Evolutionary conservation across 2,329 filamentous ascomycete species (phyloP).

Genomic region (Cytospora paraplurivora): DNA sequence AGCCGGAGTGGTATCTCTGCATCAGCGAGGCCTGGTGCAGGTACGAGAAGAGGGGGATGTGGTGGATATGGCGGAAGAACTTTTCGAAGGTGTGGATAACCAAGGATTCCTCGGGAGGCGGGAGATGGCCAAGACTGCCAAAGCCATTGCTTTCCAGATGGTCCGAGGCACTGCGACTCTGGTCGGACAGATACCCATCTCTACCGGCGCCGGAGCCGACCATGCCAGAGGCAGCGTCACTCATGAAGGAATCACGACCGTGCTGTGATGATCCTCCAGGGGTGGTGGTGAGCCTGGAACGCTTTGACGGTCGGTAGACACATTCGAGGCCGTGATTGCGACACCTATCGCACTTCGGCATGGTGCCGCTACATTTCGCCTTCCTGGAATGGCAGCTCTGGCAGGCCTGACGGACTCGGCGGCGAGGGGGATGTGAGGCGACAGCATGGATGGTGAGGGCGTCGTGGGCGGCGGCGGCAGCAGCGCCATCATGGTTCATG

Average conservation of each 20-base stretch:
- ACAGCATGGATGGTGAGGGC: slow-evolving; percentile 43
- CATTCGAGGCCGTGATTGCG: slow-evolving; percentile 57
- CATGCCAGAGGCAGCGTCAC: slow-evolving; percentile 25
- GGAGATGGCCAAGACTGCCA: slow-evolving; percentile 30
- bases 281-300: slow-evolving; percentile 35
- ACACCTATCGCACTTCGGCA: slow-evolving; percentile 56
- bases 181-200: slow-evolving; percentile 38
- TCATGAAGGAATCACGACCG: slow-evolving; percentile 25
- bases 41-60: slow-evolving; percentile 61
- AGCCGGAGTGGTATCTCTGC: slow-evolving; percentile 59
- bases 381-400: slow-evolving; percentile 61
- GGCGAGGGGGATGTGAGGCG: slow-evolving; percentile 50
- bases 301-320: slow-evolving; percentile 54
- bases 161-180: slow-evolving; percentile 36
- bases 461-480: slow-evolving; percentile 34
- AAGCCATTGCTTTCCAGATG: slow-evolving; percentile 30
- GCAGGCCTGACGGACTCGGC: slow-evolving; percentile 59
- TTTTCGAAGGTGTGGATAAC: slow-evolving; percentile 57
- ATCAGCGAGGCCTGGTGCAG: slow-evolving; percentile 61
- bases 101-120: slow-evolving; percentile 47
- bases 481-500: slow-evolving; percentile 23
- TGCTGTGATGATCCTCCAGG: slow-evolving; percentile 34
- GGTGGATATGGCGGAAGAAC: slow-evolving; percentile 61
- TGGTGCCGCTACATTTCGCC: slow-evolving; percentile 59
- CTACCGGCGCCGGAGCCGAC: slow-evolving; percentile 36